Evolutionary conservation across 495 filamentous ascomycete genomes (phyloP).

Genomic region (Cetradonia linearis): DNA sequence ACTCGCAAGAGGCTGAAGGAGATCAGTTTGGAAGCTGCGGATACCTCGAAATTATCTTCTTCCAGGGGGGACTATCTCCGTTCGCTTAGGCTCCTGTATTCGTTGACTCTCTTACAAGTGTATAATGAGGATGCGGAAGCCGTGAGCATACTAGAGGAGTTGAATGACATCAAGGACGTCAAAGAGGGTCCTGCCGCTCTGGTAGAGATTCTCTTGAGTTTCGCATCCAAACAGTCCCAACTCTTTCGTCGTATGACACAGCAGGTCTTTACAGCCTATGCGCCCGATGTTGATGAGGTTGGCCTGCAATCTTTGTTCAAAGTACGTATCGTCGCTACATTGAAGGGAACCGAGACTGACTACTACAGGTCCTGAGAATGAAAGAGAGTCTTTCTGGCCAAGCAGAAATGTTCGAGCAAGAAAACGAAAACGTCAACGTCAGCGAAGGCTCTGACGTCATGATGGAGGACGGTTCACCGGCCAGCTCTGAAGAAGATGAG

Average conservation of each 20-base stretch:
- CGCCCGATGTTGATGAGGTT: constrained; percentile 54
- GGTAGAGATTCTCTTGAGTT: constrained; percentile 77
- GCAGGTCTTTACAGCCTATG: constrained; percentile 76
- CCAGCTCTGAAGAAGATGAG: constrained; percentile 29
- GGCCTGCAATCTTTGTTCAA: constrained; percentile 61
- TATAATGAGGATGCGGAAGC: constrained; percentile 83
- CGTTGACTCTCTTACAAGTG: constrained; percentile 77
- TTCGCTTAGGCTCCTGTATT: constrained; percentile 69
- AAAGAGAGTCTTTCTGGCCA: constrained; percentile 77
- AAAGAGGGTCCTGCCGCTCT: constrained; percentile 63
- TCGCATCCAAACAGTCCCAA: constrained; percentile 75
- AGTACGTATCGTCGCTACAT: constrained; percentile 15
- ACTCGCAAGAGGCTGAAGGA: constrained; percentile 59
- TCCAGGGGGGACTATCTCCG: constrained; percentile 29
- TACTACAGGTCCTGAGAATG: constrained; percentile 52
- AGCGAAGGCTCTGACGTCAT: constrained; percentile 33
- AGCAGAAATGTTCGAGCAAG: constrained; percentile 72
- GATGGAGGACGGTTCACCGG: constrained; percentile 35
- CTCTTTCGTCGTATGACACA: constrained; percentile 78
- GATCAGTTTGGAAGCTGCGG: constrained; percentile 47
- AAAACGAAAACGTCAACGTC: constrained; percentile 32
- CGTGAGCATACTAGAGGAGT: constrained; percentile 60
- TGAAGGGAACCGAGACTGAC: constrained; percentile 15
- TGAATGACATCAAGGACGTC: constrained; percentile 44
- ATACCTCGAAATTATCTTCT: constrained; percentile 30